Base-by-base conservation (phyloP, 2,329 filamentous ascomycete genomes). In the Aspergillus fischeri region DNA sequence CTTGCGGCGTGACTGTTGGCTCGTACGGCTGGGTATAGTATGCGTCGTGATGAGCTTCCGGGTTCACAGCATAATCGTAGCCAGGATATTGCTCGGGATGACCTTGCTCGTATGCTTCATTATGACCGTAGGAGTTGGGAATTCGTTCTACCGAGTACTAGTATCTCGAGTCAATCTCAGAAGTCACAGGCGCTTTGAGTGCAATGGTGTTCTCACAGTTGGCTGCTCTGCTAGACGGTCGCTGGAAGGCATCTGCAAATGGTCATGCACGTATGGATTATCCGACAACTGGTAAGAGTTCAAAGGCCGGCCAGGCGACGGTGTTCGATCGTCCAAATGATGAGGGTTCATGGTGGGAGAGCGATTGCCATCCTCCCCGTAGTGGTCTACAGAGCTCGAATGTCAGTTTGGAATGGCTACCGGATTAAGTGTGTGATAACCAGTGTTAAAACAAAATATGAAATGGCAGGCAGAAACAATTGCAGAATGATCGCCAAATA, bases 11-110 rank as follows among this genome's bases (percentile, higher is more conserved):
- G 4, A 81, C 81, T 9, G 83, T 78, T 11, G 91, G 89, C 63
- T 92, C 84, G 73, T 96, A 96, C 1, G 91, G 88, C 64, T 89
- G 86, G 65, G 87, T 90, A 73, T 89, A 93, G 78, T 96, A 96
- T 55, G 86, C 84, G 74, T 96, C 91, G 70, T 94, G 91, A 68
- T 96, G 91, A 57, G 87, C 86, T 72, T 95, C 87, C 9, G 93
- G 92, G 68, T 91, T 86, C 59, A 96, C 77, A 3, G 86, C 80
- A 72, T 94, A 92, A 55, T 92, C 89, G 57, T 81, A 80, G 60
- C 80, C 80, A 45, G 81, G 78, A 62, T 84, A 82, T 60, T 80
- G 73, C 49, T 73, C 73, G 3, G 61, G 67, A 54, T 75, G 79
- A 58, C 83, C 63, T 75, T 77, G 61, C 60, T 86, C 83, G 70